These are phyloP conservation scores for Exsudoporus floridanus DNA, from an alignment of 1,284 basidiomycete genomes.

Conservation along the genomic window DNA sequence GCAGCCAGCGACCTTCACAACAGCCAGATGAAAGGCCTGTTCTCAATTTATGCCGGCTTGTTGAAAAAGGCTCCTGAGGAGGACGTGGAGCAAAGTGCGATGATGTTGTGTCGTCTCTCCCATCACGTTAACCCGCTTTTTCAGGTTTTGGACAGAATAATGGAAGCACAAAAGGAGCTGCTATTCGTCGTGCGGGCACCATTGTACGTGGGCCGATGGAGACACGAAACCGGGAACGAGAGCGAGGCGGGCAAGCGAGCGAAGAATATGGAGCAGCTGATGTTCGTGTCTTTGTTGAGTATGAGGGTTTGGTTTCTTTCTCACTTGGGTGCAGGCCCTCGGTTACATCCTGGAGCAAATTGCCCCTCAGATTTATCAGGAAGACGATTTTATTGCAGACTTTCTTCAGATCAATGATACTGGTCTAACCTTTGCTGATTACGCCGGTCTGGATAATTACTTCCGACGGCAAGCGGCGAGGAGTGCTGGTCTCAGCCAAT, in stretches of 20 bases:
- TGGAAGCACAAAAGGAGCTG: slow-evolving; percentile 40
- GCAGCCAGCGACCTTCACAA: slow-evolving; percentile 78
- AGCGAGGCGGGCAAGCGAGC: slow-evolving; percentile 61
- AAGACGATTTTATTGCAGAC: slow-evolving; percentile 88
- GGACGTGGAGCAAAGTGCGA: slow-evolving; percentile 67
- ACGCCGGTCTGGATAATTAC: slow-evolving; percentile 92
- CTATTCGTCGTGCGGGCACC: slow-evolving; percentile 75
- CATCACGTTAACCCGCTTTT: background rate
- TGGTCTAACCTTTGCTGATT: slow-evolving; percentile 91
- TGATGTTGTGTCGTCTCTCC: slow-evolving; percentile 17
- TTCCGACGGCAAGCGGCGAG: slow-evolving; percentile 88
- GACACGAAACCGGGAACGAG: slow-evolving; percentile 56
- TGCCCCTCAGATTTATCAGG: slow-evolving; percentile 73
- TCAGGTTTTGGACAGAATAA: slow-evolving; percentile 47
- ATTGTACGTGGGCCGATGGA: slow-evolving; percentile 72
- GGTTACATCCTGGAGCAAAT: slow-evolving; percentile 75
- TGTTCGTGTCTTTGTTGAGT: slow-evolving; percentile 40
- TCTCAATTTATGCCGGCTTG: slow-evolving; percentile 57
- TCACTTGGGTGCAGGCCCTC: slow-evolving; percentile 65
- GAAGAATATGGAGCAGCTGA: slow-evolving; percentile 69
- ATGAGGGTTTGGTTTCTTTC: background rate
- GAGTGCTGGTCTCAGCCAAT: slow-evolving; percentile 61
- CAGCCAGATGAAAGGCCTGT: slow-evolving; percentile 75
- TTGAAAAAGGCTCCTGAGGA: slow-evolving; percentile 73
- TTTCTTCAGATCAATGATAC: slow-evolving; percentile 91